Conservation (phyloP, 1,284 basidiomycete species). For the Polyporus tsugae region DNA sequence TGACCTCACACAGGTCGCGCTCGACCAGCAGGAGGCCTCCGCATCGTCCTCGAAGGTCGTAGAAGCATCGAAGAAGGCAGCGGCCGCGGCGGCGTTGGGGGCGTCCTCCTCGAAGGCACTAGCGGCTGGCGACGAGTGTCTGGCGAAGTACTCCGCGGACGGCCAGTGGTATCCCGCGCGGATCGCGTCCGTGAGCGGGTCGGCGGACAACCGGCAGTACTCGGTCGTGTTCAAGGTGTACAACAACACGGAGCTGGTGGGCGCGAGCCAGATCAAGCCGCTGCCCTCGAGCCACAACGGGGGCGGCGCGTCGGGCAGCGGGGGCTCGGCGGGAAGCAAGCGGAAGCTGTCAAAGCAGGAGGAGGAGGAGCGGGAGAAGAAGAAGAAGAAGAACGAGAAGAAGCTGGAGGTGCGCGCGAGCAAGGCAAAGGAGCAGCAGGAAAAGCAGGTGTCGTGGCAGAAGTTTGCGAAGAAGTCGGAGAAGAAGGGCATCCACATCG, state of each 20-base stretch:
- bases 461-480: conserved; percentile 97
- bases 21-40: conserved; percentile 69
- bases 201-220: conserved; percentile 86
- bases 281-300: conserved; percentile 65
- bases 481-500: conserved; percentile 94
- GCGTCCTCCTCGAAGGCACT: conserved; percentile 61
- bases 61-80: conserved; percentile 55
- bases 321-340: conserved; percentile 55
- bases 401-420: conserved; percentile 87
- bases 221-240: conserved; percentile 96
- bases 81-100: conserved; percentile 12
- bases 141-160: conserved; percentile 92
- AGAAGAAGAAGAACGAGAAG: conserved; percentile 97
- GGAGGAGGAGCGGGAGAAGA: conserved; percentile 90
- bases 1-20: conserved; percentile 80
- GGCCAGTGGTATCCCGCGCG: conserved; percentile 92
- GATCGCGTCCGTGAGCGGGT: conserved; percentile 89
- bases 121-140: conserved; percentile 91
- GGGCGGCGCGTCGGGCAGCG: conserved; percentile 45
- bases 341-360: conserved; percentile 83
- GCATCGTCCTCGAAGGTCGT: conserved; percentile 68
- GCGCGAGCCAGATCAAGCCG: conserved; percentile 75
- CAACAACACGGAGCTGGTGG: conserved; percentile 92
- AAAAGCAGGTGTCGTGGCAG: conserved; percentile 95
- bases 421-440: conserved; percentile 90